phyloP scores from a whole-genome alignment of 2,329 filamentous ascomycete genomes.

The Ascomycota sp. region DNA sequence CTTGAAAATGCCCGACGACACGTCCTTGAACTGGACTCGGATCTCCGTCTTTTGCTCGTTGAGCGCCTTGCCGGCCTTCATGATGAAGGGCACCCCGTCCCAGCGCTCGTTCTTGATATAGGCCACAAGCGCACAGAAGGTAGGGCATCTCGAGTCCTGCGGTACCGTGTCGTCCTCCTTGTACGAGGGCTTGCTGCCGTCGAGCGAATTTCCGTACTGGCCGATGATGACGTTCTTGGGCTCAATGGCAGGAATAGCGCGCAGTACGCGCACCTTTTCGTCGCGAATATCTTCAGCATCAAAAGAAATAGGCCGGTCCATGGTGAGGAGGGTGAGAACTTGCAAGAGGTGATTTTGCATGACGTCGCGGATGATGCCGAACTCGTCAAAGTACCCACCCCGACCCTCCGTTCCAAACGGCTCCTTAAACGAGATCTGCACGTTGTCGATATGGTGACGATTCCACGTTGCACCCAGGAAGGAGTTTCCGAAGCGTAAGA shows the following conservation, averaged over 20 bases:
- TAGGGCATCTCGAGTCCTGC: slow-evolving; percentile 91
- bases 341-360: slow-evolving; percentile 99
- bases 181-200: slow-evolving; percentile 91
- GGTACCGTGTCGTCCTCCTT: slow-evolving; percentile 98
- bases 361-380: slow-evolving; percentile 96
- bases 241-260: slow-evolving; percentile 83
- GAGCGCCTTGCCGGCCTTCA: slow-evolving; percentile 96
- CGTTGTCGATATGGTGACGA: slow-evolving; percentile 96
- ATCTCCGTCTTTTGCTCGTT: slow-evolving; percentile 99
- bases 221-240: slow-evolving; percentile 99
- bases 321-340: slow-evolving; percentile 84
- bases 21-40: slow-evolving; percentile 97
- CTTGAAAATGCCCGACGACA: slow-evolving; percentile 98
- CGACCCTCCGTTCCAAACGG: slow-evolving; percentile 95
- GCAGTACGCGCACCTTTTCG: slow-evolving; percentile 92
- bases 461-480: slow-evolving; percentile 99
- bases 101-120: slow-evolving; percentile 99
- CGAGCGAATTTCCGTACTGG: slow-evolving; percentile 90
- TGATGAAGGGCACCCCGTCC: slow-evolving; percentile 97
- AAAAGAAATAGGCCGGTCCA: slow-evolving; percentile 97
- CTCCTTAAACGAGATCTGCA: slow-evolving; percentile 99
- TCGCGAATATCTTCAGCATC: slow-evolving; percentile 95
- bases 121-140: slow-evolving; percentile 89
- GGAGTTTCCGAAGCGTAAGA: slow-evolving; percentile 93
- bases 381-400: slow-evolving; percentile 98